phyloP scores from a whole-genome alignment of 768 basidiomycete species.

The Steccherinum ochraceum region DNA sequence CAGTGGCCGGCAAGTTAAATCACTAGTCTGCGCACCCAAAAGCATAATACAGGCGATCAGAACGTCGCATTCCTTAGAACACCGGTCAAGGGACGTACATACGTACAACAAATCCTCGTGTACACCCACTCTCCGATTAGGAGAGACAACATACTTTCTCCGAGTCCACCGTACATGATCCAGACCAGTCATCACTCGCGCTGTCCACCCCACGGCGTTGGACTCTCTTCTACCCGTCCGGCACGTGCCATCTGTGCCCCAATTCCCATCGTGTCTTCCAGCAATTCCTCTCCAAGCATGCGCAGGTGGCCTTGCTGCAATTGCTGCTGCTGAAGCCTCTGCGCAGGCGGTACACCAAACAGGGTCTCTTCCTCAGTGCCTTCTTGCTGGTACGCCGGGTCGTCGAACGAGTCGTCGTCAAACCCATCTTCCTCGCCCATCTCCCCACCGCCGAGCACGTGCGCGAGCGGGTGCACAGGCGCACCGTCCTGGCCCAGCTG shows the following conservation, averaged over 20 bases:
- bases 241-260: slow-evolving; percentile 43
- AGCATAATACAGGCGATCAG: too few species aligned
- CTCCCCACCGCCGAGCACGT: slow-evolving; percentile 19
- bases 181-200: not conserved
- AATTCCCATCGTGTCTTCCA: slow-evolving; percentile 60
- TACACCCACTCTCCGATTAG: not conserved
- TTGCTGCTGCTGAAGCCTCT: slow-evolving; percentile 24
- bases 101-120: too few species aligned
- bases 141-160: not conserved
- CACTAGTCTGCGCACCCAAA: too few species aligned
- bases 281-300: slow-evolving; percentile 56
- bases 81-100: too few species aligned
- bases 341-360: slow-evolving; percentile 60
- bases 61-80: too few species aligned
- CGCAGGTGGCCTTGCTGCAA: slow-evolving; percentile 25
- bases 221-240: slow-evolving; percentile 56
- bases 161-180: too few species aligned
- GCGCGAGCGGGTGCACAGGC: slow-evolving; percentile 61
- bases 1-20: too few species aligned
- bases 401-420: slow-evolving; percentile 48
- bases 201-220: slow-evolving; percentile 42
- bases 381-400: slow-evolving; percentile 27
- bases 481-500: slow-evolving; percentile 23
- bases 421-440: slow-evolving; percentile 35
- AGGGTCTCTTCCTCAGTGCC: slow-evolving; percentile 55